phyloP scores from a whole-genome alignment of 768 basidiomycete genomes.

The Podaxis sp. region DNA sequence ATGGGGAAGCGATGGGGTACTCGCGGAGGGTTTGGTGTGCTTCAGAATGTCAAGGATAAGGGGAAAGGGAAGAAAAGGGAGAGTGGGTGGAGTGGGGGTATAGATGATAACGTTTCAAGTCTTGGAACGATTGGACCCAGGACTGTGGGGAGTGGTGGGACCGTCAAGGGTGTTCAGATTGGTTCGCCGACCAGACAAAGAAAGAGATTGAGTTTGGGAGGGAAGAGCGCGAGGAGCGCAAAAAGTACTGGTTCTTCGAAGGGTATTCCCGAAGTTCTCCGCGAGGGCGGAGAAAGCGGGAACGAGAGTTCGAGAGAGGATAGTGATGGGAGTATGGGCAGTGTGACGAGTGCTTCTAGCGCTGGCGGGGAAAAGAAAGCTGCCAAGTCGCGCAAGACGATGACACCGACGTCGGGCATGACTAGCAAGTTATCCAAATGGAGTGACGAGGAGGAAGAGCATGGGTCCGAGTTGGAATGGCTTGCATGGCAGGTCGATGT shows the following conservation, averaged over 20 bases:
- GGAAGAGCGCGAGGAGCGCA: slow-evolving; percentile 7
- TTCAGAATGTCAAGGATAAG: slow-evolving; percentile 11
- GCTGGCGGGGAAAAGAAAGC: slow-evolving; percentile 3
- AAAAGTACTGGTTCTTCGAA: background rate
- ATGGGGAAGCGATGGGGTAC: slow-evolving; percentile 6
- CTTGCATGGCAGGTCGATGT: slow-evolving; percentile 64
- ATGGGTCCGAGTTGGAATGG: slow-evolving; percentile 64
- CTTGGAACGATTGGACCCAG: slow-evolving; percentile 13
- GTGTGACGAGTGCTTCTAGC: background rate
- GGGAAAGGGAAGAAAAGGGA: slow-evolving; percentile 18
- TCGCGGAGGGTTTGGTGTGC: slow-evolving; percentile 8
- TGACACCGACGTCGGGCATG: slow-evolving; percentile 20
- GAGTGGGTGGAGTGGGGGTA: background rate
- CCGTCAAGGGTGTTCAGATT: slow-evolving; percentile 13
- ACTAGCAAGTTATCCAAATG: slow-evolving; percentile 23
- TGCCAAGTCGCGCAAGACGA: slow-evolving; percentile 13
- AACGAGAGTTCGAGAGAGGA: slow-evolving; percentile 12
- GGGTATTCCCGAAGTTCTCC: background rate
- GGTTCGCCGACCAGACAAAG: slow-evolving; percentile 7
- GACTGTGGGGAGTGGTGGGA: slow-evolving; percentile 14
- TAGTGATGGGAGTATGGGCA: slow-evolving; percentile 13
- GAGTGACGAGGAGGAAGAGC: slow-evolving; percentile 33
- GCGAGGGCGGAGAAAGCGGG: slow-evolving; percentile 9
- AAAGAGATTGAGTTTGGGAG: slow-evolving; percentile 10
- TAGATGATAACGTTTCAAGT: slow-evolving; percentile 11